A percentile compares a stretch with the other conserved stretches of the same genome.
phyloP scores from a whole-genome alignment of 1,284 basidiomycete species.

The Meripilus lineatus region DNA sequence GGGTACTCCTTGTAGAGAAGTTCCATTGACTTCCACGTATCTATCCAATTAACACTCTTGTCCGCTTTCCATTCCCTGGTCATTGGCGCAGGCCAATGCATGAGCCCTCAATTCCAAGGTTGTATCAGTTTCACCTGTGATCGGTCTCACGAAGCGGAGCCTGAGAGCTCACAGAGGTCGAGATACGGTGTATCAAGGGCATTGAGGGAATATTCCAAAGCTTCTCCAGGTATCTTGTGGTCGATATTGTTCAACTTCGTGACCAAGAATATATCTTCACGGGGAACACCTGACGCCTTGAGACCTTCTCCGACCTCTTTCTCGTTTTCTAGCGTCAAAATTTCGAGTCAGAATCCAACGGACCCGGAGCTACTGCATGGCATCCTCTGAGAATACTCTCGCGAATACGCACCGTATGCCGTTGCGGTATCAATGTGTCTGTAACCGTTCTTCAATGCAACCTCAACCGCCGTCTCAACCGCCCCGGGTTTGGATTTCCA shows the following conservation, averaged over 20 bases:
- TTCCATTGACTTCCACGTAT: conserved; percentile 82
- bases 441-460: conserved; percentile 72
- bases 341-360: too few species aligned
- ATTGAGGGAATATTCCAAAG: conserved; percentile 67
- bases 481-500: conserved; percentile 70
- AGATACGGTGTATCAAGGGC: conserved; percentile 73
- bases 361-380: not conserved
- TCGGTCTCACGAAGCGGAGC: not conserved
- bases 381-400: not conserved
- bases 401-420: conserved; percentile 27
- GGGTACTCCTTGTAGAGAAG: conserved; percentile 57
- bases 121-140: not conserved
- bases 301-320: conserved; percentile 76
- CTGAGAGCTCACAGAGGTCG: conserved; percentile 57
- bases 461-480: conserved; percentile 66
- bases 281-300: conserved; percentile 63
- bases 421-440: conserved; percentile 68
- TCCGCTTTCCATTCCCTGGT: conserved; percentile 41
- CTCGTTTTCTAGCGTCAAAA: conserved; percentile 45
- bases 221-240: conserved; percentile 56
- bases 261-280: conserved; percentile 68
- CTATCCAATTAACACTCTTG: conserved; percentile 54
- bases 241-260: conserved; percentile 75
- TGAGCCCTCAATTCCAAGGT: conserved; percentile 45
- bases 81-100: conserved; percentile 79